Percentiles rank a stretch among this genome's conserved stretches.
Conservation (phyloP, 1,284 basidiomycete genomes). For the Fistulinella cinereoalba region DNA sequence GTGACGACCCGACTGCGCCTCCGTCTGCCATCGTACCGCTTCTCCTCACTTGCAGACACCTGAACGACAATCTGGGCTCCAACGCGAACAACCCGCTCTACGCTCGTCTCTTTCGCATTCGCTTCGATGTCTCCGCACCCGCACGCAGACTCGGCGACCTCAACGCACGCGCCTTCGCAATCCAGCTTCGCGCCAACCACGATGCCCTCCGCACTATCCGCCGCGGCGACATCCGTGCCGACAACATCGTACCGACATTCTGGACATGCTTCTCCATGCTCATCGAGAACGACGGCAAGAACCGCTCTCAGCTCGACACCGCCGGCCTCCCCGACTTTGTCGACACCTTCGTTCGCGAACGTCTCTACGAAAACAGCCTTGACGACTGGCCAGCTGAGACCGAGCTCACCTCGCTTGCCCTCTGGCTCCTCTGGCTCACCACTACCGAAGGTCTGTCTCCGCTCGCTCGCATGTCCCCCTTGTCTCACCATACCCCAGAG, state of each 20-base stretch:
- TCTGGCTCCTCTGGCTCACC: constrained; percentile 67
- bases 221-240: constrained; percentile 36
- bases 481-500: constrained; percentile 33
- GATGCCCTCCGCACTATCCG: constrained; percentile 43
- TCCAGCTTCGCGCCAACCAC: constrained; percentile 49
- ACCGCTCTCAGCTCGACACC: constrained; percentile 56
- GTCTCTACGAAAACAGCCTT: constrained; percentile 42
- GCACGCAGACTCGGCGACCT: constrained; percentile 48
- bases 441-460: constrained; percentile 43
- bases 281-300: constrained; percentile 75
- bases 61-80: constrained; percentile 43
- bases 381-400: constrained; percentile 59
- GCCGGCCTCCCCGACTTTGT: constrained; percentile 49
- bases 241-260: constrained; percentile 40
- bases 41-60: constrained; percentile 43
- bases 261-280: constrained; percentile 63
- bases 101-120: constrained; percentile 53
- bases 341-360: constrained; percentile 43
- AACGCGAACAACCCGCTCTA: constrained; percentile 48
- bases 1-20: constrained; percentile 40
- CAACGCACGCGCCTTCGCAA: constrained; percentile 36
- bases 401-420: constrained; percentile 46
- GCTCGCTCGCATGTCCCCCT: not conserved
- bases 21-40: constrained; percentile 47
- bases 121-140: constrained; percentile 58